Base-by-base conservation (phyloP, 495 filamentous ascomycete species). In the Margaritispora aquatica region DNA sequence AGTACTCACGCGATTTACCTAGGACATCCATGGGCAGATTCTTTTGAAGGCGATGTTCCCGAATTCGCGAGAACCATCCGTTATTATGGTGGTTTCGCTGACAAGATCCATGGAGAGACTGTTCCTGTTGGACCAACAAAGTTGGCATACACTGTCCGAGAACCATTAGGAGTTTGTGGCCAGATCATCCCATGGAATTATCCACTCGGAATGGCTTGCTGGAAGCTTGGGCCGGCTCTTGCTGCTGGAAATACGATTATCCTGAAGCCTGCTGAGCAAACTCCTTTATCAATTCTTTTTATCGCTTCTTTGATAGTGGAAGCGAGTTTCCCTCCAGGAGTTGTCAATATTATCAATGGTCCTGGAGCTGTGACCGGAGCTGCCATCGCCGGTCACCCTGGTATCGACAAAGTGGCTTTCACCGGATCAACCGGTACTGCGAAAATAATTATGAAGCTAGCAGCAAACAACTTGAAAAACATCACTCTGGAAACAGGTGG, bases 171-270 rank as follows among this genome's bases (percentile, higher is more conserved):
- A 55, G 93, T 97, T 3, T 93, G 91, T 66, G 92, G 85, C 27
- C 91, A 96, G 75, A 96, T 96, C 63, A 96, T 96, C 53, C 90
- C 90, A 24, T 96, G 92, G 91, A 96, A 96, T 66, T 96, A 89
- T 62, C 91, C 92, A 17, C 74, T 95, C n/a, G 80, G 77, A 36
- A 96, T 96, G 93, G 89, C 90, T 1, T 88, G 90, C 5, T 96
- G 93, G 93, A 97, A 97, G 71, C 75, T 97, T 1, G 92, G 89
- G 2, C 92, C 92, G 11, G 92, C 92, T 7, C 78, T 97, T 27
- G 88, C 88, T 57, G 90, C 87, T 63, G 91, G 92, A 20, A 97
- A 97, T 70, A 90, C 90, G 1, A 71, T 96, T 36, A 84, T 97
- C 1, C 71, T 97, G 53, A 97, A 97, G 74, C 82, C 92, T 21